A percentile compares a stretch with the other conserved stretches of the same genome.
phyloP scores from a whole-genome alignment of 495 filamentous ascomycete genomes.

The Emericellopsis terricola region DNA sequence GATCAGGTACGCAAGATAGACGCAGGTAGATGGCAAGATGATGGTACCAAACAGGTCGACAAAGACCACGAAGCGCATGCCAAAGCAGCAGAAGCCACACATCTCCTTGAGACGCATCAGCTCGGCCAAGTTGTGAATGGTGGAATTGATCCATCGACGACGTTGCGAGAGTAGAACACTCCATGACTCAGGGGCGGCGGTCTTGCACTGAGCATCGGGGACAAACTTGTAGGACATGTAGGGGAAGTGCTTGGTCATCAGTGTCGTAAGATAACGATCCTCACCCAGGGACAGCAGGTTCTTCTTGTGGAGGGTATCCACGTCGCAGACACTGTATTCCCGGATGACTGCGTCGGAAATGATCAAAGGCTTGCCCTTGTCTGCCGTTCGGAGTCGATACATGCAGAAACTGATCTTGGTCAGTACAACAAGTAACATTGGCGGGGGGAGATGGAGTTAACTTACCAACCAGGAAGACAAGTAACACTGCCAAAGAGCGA shows the following conservation, averaged over 20 bases:
- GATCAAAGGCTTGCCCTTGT: conserved; percentile 81
- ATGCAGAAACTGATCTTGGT: conserved; percentile 69
- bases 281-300: conserved; percentile 89
- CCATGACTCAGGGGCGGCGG: conserved; percentile 88
- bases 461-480: conserved; percentile 96
- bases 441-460: conserved; percentile 5
- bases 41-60: conserved; percentile 89
- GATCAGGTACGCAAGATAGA: conserved; percentile 79
- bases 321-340: conserved; percentile 72
- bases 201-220: conserved; percentile 78
- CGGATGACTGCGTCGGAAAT: conserved; percentile 72
- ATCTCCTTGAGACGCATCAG: conserved; percentile 75
- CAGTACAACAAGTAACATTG: conserved; percentile 7
- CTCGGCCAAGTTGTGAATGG: conserved; percentile 86
- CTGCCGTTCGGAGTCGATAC: conserved; percentile 88
- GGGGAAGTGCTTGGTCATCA: conserved; percentile 97
- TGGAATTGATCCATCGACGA: conserved; percentile 98
- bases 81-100: conserved; percentile 98
- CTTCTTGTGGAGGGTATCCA: conserved; percentile 97
- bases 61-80: conserved; percentile 94
- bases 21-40: conserved; percentile 80
- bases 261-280: conserved; percentile 90
- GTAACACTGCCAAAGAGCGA: conserved; percentile 90
- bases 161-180: conserved; percentile 82
- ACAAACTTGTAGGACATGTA: conserved; percentile 93